phyloP scores from a whole-genome alignment of 2,329 filamentous ascomycete species.

The Aspergillus luchuensis region DNA sequence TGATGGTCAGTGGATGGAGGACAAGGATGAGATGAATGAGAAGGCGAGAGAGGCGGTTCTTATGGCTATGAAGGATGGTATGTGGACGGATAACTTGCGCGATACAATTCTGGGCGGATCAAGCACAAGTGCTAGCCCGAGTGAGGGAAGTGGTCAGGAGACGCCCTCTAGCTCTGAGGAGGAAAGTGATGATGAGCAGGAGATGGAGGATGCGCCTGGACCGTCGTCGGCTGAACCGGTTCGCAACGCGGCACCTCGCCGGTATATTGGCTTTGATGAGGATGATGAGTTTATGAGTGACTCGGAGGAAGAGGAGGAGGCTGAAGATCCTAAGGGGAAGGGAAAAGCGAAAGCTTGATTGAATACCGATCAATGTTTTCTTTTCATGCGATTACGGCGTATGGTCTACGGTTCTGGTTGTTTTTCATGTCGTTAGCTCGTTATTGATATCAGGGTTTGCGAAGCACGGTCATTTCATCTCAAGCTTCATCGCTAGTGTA shows the following conservation, averaged over 20 bases:
- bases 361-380: background rate
- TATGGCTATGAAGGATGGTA: slow-evolving; percentile 67
- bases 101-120: slow-evolving; percentile 39
- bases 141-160: slow-evolving; percentile 38
- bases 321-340: slow-evolving; percentile 34
- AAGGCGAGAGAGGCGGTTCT: slow-evolving; percentile 77
- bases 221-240: slow-evolving; percentile 24
- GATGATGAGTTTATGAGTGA: slow-evolving; percentile 51
- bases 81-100: slow-evolving; percentile 47
- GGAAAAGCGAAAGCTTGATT: slow-evolving; percentile 39
- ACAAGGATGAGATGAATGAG: slow-evolving; percentile 86
- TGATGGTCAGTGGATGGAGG: slow-evolving; percentile 92
- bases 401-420: slow-evolving; percentile 6
- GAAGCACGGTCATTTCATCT: background rate
- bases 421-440: background rate
- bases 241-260: slow-evolving; percentile 34
- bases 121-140: slow-evolving; percentile 40
- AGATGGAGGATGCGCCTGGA: slow-evolving; percentile 32
- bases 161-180: slow-evolving; percentile 36
- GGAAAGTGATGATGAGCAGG: slow-evolving; percentile 43
- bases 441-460: background rate
- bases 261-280: slow-evolving; percentile 52
- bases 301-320: slow-evolving; percentile 41
- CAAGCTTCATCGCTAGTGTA: background rate
- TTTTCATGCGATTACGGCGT: slow-evolving; percentile 1